Conservation (phyloP, 2,329 filamentous ascomycete species). For the Pseudogymnoascus sp. region DNA sequence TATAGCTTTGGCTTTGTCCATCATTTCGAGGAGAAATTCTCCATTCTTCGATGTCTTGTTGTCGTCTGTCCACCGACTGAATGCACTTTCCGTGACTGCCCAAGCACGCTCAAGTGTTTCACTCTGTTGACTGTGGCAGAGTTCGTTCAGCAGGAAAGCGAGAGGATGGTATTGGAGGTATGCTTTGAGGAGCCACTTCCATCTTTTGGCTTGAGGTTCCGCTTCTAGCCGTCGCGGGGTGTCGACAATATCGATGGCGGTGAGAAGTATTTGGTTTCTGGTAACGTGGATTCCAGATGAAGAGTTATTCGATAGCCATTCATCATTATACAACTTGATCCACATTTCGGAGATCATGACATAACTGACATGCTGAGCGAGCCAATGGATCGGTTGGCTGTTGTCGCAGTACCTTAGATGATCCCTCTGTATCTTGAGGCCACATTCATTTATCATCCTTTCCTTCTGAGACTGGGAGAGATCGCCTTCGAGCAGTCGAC, state of each 20-base stretch:
- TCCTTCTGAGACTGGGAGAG: not conserved
- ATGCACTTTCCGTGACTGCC: not conserved
- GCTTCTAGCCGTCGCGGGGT: not conserved
- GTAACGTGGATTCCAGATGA: conserved; percentile 1
- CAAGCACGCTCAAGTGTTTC: not conserved
- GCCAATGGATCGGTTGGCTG: not conserved
- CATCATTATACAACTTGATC: not conserved
- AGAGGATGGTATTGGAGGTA: conserved; percentile 3
- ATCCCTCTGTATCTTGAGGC: not conserved
- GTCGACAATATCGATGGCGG: not conserved
- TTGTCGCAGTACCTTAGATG: not conserved
- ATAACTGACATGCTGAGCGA: not conserved
- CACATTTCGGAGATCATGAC: not conserved
- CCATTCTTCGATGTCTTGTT: conserved; percentile 1
- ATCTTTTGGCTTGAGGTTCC: not conserved
- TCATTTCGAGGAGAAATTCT: not conserved
- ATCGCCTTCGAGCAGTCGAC: conserved; percentile 8
- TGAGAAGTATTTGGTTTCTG: not conserved
- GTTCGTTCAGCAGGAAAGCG: not conserved
- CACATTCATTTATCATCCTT: not conserved
- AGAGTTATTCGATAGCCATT: not conserved
- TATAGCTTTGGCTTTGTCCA: not conserved
- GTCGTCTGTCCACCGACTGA: not conserved
- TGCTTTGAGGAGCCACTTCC: not conserved
- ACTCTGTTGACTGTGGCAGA: not conserved